Evolutionary conservation across 768 basidiomycete genomes (phyloP).

Genomic region (Nidula microcarpa): DNA sequence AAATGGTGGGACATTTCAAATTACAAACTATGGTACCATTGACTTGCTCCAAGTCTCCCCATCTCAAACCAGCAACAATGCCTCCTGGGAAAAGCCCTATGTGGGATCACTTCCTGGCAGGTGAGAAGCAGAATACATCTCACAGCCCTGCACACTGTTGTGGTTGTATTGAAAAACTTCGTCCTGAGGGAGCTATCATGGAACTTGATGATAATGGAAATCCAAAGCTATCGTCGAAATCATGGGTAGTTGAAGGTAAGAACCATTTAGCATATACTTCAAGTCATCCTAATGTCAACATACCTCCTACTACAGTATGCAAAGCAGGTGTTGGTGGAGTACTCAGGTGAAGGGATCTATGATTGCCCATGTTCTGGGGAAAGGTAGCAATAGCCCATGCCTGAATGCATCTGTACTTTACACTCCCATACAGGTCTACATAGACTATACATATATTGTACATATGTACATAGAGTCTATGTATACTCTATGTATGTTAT

Average conservation of each 20-base stretch:
- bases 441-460: too few relatives aligned
- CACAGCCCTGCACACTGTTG: constrained; percentile 15
- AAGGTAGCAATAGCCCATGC: constrained; percentile 10
- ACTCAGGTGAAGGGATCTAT: constrained; percentile 16
- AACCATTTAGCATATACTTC: neutral
- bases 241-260: constrained; percentile 12
- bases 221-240: constrained; percentile 5
- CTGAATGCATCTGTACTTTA: too few relatives aligned
- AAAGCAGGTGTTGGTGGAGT: constrained; percentile 11
- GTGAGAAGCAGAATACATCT: constrained; percentile 15
- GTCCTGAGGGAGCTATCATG: constrained; percentile 5
- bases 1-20: too few relatives aligned
- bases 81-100: constrained; percentile 12
- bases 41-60: too few relatives aligned
- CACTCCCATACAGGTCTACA: too few relatives aligned
- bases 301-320: constrained; percentile 7
- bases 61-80: constrained; percentile 4
- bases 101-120: constrained; percentile 14
- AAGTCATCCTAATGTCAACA: neutral
- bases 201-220: constrained; percentile 11
- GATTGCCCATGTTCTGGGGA: constrained; percentile 19
- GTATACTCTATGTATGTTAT: too few relatives aligned
- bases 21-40: too few relatives aligned
- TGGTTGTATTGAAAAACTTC: constrained; percentile 10
- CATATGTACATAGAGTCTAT: too few relatives aligned